phyloP scores from a whole-genome alignment of 2,329 filamentous ascomycete genomes.

The Microsporum canis region DNA sequence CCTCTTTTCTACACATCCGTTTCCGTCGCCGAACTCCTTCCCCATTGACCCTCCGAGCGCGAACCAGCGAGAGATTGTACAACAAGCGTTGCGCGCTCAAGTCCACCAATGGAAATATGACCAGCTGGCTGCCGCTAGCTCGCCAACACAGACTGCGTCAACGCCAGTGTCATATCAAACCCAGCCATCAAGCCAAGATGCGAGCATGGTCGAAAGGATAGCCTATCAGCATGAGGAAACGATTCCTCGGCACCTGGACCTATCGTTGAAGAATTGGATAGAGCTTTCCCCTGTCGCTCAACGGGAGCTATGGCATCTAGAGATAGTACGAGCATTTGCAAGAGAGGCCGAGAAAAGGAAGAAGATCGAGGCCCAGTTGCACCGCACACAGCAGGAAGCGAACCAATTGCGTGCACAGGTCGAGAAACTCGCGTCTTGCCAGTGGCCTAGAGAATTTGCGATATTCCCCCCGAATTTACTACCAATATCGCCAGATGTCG shows the following conservation, averaged over 20 bases:
- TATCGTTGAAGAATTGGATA: slow-evolving; percentile 67
- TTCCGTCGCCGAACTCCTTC: slow-evolving; percentile 68
- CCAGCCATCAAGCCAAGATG: slow-evolving; percentile 29
- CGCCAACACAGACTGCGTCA: slow-evolving; percentile 5
- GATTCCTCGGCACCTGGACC: slow-evolving; percentile 62
- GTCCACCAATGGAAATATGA: slow-evolving; percentile 54
- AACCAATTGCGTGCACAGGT: slow-evolving; percentile 39
- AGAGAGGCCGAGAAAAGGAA: slow-evolving; percentile 36
- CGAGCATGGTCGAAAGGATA: slow-evolving; percentile 25
- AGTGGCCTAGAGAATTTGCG: slow-evolving; percentile 40
- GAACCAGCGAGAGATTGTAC: slow-evolving; percentile 62
- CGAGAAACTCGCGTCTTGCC: slow-evolving; percentile 35
- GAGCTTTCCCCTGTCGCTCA: slow-evolving; percentile 47
- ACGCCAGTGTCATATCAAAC: slow-evolving; percentile 30
- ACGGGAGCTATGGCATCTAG: slow-evolving; percentile 36
- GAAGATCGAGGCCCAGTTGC: slow-evolving; percentile 33
- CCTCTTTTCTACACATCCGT: slow-evolving; percentile 68
- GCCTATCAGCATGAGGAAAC: slow-evolving; percentile 56
- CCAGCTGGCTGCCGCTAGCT: slow-evolving; percentile 20
- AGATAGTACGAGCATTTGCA: slow-evolving; percentile 38
- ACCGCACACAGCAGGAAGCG: slow-evolving; percentile 37
- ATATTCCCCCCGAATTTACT: slow-evolving; percentile 38
- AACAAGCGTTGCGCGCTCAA: slow-evolving; percentile 53
- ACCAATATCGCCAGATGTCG: slow-evolving; percentile 29
- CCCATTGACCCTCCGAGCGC: slow-evolving; percentile 63